phyloP scores from a whole-genome alignment of 352 stramenopile genomes.

The Phytopythium litorale region DNA sequence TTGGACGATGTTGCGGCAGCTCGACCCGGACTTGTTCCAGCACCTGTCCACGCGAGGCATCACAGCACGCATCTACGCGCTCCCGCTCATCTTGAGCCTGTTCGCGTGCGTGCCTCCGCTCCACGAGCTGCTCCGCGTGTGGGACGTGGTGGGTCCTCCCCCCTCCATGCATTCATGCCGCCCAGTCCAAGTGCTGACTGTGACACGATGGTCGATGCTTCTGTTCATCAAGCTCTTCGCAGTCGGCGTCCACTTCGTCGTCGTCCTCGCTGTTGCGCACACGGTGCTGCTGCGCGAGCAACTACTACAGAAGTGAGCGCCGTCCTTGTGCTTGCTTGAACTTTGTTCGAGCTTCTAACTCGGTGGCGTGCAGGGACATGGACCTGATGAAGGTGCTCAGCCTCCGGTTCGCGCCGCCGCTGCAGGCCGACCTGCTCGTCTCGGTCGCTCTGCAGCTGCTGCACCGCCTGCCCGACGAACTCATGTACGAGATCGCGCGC shows the following conservation, averaged over 20 bases:
- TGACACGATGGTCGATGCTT: not conserved
- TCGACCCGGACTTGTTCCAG: slow-evolving; percentile 78
- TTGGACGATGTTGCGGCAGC: slow-evolving; percentile 18
- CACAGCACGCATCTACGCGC: slow-evolving; percentile 82
- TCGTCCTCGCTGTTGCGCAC: slow-evolving; percentile 86
- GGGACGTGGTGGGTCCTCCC: slow-evolving; percentile 72
- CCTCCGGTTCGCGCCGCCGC: slow-evolving; percentile 67
- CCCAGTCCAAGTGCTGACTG: not conserved
- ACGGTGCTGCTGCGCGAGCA: slow-evolving; percentile 85
- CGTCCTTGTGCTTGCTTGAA: not conserved
- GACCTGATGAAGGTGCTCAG: slow-evolving; percentile 89
- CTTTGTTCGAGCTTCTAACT: not conserved
- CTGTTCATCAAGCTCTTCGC: slow-evolving; percentile 68
- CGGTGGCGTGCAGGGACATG: slow-evolving; percentile 49
- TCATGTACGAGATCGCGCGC: slow-evolving; percentile 83
- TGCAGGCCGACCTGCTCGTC: slow-evolving; percentile 83
- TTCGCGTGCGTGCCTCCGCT: slow-evolving; percentile 89
- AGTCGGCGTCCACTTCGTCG: slow-evolving; percentile 89
- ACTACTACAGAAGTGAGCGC: slow-evolving; percentile 66
- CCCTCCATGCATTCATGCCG: not conserved
- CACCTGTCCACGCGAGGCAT: slow-evolving; percentile 76
- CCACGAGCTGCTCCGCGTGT: slow-evolving; percentile 85
- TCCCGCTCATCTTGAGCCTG: slow-evolving; percentile 86
- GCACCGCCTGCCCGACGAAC: slow-evolving; percentile 79
- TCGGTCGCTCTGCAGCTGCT: slow-evolving; percentile 82